Percentiles rank a stretch among this genome's conserved stretches.
These are phyloP conservation scores for Brassica napus DNA, from an alignment of 345 rosid genomes.

Conservation along the genomic window DNA sequence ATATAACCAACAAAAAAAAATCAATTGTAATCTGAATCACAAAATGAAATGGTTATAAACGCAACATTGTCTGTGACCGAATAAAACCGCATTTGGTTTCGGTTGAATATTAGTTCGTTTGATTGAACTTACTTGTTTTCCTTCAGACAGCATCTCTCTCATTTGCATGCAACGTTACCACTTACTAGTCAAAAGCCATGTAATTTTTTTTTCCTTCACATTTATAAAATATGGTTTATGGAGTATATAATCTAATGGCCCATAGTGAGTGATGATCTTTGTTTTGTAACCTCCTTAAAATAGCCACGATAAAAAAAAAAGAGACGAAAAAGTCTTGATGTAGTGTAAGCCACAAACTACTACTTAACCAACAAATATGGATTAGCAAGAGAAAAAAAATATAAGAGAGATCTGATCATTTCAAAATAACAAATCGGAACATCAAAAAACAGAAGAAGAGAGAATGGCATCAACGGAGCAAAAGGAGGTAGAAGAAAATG, in stretches of 20 bases:
- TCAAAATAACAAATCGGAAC: conserved; percentile 6
- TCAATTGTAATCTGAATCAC: neutral
- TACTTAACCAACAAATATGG: neutral
- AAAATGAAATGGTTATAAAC: too few species aligned
- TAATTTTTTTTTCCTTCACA: neutral
- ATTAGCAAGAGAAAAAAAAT: neutral
- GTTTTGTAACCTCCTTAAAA: neutral
- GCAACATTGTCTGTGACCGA: neutral
- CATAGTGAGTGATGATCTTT: neutral
- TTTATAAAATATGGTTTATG: neutral
- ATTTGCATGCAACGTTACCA: neutral
- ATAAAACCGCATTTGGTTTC: neutral
- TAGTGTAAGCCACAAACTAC: conserved; percentile 1
- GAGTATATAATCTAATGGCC: neutral
- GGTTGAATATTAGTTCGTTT: neutral
- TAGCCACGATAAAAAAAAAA: neutral
- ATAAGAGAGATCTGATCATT: conserved; percentile 26
- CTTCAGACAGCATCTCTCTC: neutral
- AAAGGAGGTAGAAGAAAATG: conserved; percentile 33
- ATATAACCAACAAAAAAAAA: neutral
- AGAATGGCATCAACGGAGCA: conserved; percentile 37
- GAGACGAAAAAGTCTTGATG: neutral
- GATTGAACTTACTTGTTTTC: neutral
- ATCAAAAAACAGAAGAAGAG: neutral
- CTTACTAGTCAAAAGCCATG: neutral